Conservation (phyloP, 1,284 basidiomycete species). For the Boletus semigastroideus region DNA sequence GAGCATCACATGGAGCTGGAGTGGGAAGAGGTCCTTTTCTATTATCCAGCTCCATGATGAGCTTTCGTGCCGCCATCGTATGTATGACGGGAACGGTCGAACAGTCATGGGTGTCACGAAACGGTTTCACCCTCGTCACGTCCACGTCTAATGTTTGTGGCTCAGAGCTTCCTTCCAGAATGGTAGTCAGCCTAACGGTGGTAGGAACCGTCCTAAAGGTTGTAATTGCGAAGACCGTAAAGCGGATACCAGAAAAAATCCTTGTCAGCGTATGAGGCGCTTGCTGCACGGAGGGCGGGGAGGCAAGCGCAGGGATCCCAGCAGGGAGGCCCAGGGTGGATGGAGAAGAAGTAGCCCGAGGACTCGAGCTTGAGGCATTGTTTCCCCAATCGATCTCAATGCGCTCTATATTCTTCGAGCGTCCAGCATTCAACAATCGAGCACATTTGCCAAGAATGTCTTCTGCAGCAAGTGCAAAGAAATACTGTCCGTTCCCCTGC, state of each 20-base stretch:
- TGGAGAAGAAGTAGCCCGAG: not conserved
- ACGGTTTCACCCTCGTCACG: slow-evolving; percentile 40
- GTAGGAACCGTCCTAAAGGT: slow-evolving; percentile 38
- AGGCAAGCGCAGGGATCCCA: slow-evolving; percentile 23
- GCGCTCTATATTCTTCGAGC: slow-evolving; percentile 43
- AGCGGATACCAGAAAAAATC: slow-evolving; percentile 46
- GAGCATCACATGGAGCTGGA: slow-evolving; percentile 17
- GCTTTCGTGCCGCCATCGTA: slow-evolving; percentile 49
- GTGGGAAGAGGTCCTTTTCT: slow-evolving; percentile 31
- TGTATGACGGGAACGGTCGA: slow-evolving; percentile 45
- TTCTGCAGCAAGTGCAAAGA: slow-evolving; percentile 45
- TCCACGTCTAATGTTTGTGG: slow-evolving; percentile 38
- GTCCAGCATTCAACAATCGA: slow-evolving; percentile 48
- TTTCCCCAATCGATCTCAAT: slow-evolving; percentile 49
- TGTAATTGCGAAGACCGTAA: slow-evolving; percentile 47
- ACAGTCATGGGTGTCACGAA: slow-evolving; percentile 21
- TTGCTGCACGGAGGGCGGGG: slow-evolving; percentile 42
- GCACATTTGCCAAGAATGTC: slow-evolving; percentile 49
- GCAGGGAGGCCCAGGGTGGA: slow-evolving; percentile 2
- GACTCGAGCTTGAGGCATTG: not conserved
- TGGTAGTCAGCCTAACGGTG: slow-evolving; percentile 40
- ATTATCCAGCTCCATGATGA: slow-evolving; percentile 48
- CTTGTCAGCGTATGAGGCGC: slow-evolving; percentile 41
- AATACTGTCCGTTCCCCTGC: slow-evolving; percentile 47
- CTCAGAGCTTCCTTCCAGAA: slow-evolving; percentile 33